Conservation (phyloP, 306 rosid species). For the Albizia julibrissin region DNA sequence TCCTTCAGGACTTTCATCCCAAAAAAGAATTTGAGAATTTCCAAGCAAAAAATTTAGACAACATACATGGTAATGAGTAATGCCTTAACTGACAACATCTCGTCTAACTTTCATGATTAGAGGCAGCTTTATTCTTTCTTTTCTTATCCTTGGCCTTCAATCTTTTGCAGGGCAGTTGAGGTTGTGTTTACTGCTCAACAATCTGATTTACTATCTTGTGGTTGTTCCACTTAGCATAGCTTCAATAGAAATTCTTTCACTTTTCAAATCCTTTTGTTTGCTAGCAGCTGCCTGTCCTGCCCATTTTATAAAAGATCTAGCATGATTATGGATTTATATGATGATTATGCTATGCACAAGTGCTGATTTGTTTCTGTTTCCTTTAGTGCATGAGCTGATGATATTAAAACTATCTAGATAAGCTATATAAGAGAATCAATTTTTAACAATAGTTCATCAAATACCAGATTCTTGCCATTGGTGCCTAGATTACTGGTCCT, state of each 20-base stretch:
- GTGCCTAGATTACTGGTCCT: background rate
- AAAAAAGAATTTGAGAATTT: background rate
- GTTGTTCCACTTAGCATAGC: conserved; percentile 43
- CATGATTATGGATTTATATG: conserved; percentile 1
- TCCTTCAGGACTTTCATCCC: background rate
- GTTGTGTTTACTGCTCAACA: conserved; percentile 15
- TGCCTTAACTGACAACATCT: background rate
- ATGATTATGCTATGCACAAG: conserved; percentile 10
- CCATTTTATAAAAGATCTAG: conserved; percentile 17
- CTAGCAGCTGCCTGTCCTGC: conserved; percentile 51
- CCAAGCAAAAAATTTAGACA: background rate
- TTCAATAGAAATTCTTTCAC: conserved; percentile 19
- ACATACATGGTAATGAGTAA: conserved; percentile 21
- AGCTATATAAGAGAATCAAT: background rate
- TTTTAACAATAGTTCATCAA: background rate
- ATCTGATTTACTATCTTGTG: conserved; percentile 30
- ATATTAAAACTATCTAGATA: background rate
- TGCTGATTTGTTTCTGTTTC: background rate
- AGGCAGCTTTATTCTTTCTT: conserved; percentile 37
- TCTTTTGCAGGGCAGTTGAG: conserved; percentile 28
- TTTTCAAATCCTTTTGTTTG: conserved; percentile 38
- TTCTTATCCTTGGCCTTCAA: conserved; percentile 38
- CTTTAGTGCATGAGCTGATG: background rate
- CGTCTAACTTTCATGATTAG: conserved; percentile 47
- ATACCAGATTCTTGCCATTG: background rate